phyloP scores from a whole-genome alignment of 2,329 filamentous ascomycete species.

The Cladosporium sp. region DNA sequence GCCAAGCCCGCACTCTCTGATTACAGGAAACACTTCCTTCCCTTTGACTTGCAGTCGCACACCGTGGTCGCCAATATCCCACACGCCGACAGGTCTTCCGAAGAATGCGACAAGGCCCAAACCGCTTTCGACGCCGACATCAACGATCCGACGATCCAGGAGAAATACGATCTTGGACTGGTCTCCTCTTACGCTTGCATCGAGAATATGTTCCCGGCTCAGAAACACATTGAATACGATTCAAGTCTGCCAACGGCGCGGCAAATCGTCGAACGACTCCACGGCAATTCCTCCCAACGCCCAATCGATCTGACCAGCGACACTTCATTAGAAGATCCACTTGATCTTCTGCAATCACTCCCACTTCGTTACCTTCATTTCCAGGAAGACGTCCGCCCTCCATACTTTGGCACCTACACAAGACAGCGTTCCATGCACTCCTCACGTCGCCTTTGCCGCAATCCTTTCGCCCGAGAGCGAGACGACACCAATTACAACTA shows the following conservation, averaged over 20 bases:
- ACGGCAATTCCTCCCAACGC: slow-evolving; percentile 37
- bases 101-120: slow-evolving; percentile 19
- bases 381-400: slow-evolving; percentile 58
- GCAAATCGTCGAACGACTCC: slow-evolving; percentile 40
- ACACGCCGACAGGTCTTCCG: slow-evolving; percentile 15
- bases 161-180: slow-evolving; percentile 29
- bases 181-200: slow-evolving; percentile 19
- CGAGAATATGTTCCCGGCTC: neutral
- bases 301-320: slow-evolving; percentile 42
- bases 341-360: slow-evolving; percentile 36
- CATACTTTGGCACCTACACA: slow-evolving; percentile 71
- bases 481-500: slow-evolving; percentile 72
- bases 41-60: slow-evolving; percentile 73
- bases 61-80: slow-evolving; percentile 61
- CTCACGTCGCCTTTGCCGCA: slow-evolving; percentile 48
- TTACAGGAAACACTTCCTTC: slow-evolving; percentile 64
- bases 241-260: slow-evolving; percentile 1
- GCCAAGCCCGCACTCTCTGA: slow-evolving; percentile 33
- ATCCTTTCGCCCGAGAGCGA: slow-evolving; percentile 53
- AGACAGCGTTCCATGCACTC: slow-evolving; percentile 48
- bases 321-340: slow-evolving; percentile 15
- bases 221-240: neutral
- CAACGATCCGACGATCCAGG: slow-evolving; percentile 24
- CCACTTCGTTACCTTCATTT: slow-evolving; percentile 63
- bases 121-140: slow-evolving; percentile 28